Conservation (phyloP, 2,329 filamentous ascomycete genomes). For the Phaeomoniella chlamydospora region DNA sequence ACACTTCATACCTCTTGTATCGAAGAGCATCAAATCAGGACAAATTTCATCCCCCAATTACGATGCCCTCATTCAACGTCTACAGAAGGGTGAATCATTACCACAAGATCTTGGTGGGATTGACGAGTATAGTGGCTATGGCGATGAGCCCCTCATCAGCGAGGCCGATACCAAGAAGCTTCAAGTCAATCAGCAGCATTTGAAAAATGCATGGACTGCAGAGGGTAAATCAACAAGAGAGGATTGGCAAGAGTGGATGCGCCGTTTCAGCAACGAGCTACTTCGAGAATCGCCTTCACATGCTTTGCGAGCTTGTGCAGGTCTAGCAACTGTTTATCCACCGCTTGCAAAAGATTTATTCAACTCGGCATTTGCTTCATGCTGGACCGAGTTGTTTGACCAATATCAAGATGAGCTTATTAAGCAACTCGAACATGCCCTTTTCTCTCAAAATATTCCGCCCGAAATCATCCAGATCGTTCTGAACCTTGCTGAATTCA, state of each 20-base stretch:
- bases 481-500: constrained; percentile 94
- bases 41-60: constrained; percentile 86
- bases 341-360: constrained; percentile 88
- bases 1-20: constrained; percentile 86
- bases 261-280: constrained; percentile 87
- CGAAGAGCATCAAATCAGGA: constrained; percentile 65
- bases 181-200: constrained; percentile 91
- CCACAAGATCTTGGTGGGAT: constrained; percentile 88
- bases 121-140: constrained; percentile 45
- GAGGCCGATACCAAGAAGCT: constrained; percentile 87
- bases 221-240: constrained; percentile 94
- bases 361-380: constrained; percentile 97
- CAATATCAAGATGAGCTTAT: constrained; percentile 96
- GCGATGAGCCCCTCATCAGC: constrained; percentile 45
- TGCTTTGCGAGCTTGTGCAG: constrained; percentile 82
- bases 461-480: constrained; percentile 89
- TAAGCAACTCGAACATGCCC: constrained; percentile 84
- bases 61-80: constrained; percentile 76
- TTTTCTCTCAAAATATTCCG: constrained; percentile 89
- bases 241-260: constrained; percentile 98
- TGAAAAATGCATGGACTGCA: constrained; percentile 95
- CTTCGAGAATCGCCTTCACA: constrained; percentile 93
- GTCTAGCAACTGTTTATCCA: constrained; percentile 77
- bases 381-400: constrained; percentile 95
- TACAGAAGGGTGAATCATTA: constrained; percentile 88